These are phyloP conservation scores for Monosporascus sp. DNA, from an alignment of 2,329 filamentous ascomycete species.

Conservation along the genomic window DNA sequence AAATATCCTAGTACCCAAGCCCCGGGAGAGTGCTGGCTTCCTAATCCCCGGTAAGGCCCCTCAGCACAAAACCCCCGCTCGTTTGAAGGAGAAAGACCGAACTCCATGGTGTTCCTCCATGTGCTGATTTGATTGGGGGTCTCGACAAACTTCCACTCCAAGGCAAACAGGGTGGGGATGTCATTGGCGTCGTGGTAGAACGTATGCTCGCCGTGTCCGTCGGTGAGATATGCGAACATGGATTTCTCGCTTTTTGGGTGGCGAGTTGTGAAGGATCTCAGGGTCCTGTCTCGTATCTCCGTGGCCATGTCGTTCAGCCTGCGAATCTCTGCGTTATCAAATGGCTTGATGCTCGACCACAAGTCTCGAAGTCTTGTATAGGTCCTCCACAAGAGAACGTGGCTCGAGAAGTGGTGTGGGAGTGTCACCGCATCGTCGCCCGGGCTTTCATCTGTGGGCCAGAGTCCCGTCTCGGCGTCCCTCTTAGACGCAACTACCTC, in stretches of 20 bases:
- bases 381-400: conserved; percentile 15
- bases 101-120: conserved; percentile 13
- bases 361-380: background rate
- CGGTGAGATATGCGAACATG: conserved; percentile 10
- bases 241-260: background rate
- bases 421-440: conserved; percentile 11
- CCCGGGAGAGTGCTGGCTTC: conserved; percentile 10
- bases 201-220: background rate
- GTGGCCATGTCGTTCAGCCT: background rate
- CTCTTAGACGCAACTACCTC: conserved; percentile 1
- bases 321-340: background rate
- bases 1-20: conserved; percentile 16
- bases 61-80: conserved; percentile 1
- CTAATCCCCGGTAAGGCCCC: conserved; percentile 11
- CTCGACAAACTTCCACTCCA: conserved; percentile 9
- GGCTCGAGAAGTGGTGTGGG: conserved; percentile 14
- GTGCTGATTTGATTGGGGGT: background rate
- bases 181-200: conserved; percentile 18
- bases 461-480: conserved; percentile 6
- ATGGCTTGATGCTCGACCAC: background rate
- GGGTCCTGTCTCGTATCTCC: background rate
- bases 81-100: conserved; percentile 12
- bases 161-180: conserved; percentile 13
- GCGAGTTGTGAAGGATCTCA: background rate
- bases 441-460: conserved; percentile 14